Percentiles rank a stretch among this genome's conserved stretches.
These are phyloP conservation scores for Sordaria brevicollis DNA, from an alignment of 495 filamentous ascomycete species.

Conservation along the genomic window DNA sequence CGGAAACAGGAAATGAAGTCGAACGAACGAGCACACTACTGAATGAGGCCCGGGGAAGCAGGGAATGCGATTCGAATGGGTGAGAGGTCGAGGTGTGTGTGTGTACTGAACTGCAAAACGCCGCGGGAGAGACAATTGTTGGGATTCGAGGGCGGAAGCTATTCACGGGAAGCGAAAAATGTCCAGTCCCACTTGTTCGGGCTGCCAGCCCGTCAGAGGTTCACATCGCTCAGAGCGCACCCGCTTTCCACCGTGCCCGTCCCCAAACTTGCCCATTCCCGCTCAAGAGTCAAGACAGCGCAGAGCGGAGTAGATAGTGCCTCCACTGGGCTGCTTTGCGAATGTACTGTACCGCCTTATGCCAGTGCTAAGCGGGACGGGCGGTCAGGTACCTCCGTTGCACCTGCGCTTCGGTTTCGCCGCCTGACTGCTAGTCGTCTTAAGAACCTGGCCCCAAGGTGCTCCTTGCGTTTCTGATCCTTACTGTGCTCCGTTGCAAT, in stretches of 20 bases:
- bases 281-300: not conserved
- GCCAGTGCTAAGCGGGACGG: not conserved
- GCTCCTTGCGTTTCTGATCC: not conserved
- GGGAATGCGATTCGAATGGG: not conserved
- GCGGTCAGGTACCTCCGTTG: not conserved
- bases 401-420: not conserved
- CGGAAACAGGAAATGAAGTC: slow-evolving; percentile 17
- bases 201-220: not conserved
- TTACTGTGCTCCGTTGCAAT: not conserved
- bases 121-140: slow-evolving; percentile 7
- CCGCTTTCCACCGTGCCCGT: not conserved
- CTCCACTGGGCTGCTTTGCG: not conserved
- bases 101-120: not conserved
- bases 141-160: slow-evolving; percentile 6
- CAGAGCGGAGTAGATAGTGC: not conserved
- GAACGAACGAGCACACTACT: slow-evolving; percentile 7
- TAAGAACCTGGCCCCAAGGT: not conserved
- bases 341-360: not conserved
- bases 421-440: not conserved
- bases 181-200: not conserved
- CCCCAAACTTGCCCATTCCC: not conserved
- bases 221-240: not conserved
- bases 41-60: not conserved
- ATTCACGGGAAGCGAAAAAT: not conserved
- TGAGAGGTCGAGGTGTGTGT: not conserved